Conservation (phyloP, 495 filamentous ascomycete species). For the Xylaria longipes region DNA sequence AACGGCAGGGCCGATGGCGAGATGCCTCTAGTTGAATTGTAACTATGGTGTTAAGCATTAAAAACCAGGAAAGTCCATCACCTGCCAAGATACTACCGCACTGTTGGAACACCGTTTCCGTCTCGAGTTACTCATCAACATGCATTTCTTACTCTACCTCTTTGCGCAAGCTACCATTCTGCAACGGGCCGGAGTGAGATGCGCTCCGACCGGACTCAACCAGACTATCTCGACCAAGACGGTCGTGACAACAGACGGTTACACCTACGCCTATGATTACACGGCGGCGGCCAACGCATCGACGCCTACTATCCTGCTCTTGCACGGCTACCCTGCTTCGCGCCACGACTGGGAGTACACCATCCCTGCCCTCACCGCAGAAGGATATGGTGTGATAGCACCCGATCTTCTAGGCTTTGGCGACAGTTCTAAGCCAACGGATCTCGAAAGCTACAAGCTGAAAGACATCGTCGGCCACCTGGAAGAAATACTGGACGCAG, state of each 20-base stretch:
- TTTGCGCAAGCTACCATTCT: background rate
- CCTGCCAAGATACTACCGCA: background rate
- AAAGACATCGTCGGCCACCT: slow-evolving; percentile 44
- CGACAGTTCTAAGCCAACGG: slow-evolving; percentile 47
- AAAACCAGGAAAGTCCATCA: background rate
- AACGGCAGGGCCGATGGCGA: background rate
- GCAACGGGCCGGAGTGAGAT: background rate
- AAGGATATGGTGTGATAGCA: slow-evolving; percentile 50
- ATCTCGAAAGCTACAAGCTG: slow-evolving; percentile 41
- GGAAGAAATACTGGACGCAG: slow-evolving; percentile 37
- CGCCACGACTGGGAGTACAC: slow-evolving; percentile 51
- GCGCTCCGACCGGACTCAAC: background rate
- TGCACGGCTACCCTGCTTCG: slow-evolving; percentile 48
- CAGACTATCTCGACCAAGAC: background rate
- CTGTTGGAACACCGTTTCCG: background rate
- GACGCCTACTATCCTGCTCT: slow-evolving; percentile 41
- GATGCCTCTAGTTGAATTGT: background rate
- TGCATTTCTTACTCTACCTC: background rate
- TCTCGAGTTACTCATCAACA: background rate
- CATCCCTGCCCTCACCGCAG: slow-evolving; percentile 38
- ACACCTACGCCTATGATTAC: slow-evolving; percentile 2
- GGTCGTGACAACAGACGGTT: background rate
- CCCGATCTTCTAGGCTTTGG: slow-evolving; percentile 56
- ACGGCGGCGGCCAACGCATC: background rate
- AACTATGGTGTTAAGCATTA: background rate